phyloP scores from a whole-genome alignment of 2,329 filamentous ascomycete genomes.

The Phyllosticta citrichinensis region DNA sequence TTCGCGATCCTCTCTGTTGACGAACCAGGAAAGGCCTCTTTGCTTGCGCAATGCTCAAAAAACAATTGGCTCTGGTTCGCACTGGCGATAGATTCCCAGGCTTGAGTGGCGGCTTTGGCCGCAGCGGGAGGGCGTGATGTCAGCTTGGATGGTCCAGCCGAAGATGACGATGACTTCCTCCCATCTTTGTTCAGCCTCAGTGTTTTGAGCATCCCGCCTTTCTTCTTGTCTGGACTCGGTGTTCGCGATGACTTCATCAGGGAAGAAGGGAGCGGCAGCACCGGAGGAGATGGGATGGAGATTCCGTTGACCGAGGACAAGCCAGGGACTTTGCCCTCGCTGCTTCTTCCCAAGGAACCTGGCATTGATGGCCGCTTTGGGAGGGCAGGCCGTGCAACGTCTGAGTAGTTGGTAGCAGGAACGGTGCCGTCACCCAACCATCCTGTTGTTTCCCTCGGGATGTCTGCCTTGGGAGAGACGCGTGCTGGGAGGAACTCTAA shows the following conservation, averaged over 20 bases:
- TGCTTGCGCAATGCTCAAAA: slow-evolving; percentile 11
- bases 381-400: slow-evolving; percentile 65
- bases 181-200: slow-evolving; percentile 37
- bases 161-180: slow-evolving; percentile 34
- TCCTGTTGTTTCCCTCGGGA: slow-evolving; percentile 26
- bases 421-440: slow-evolving; percentile 77
- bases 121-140: slow-evolving; percentile 43
- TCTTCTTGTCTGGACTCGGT: slow-evolving; percentile 51
- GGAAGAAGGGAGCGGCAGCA: slow-evolving; percentile 10
- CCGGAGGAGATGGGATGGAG: not conserved
- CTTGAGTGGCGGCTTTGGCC: slow-evolving; percentile 52
- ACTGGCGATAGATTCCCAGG: slow-evolving; percentile 39
- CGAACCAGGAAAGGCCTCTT: not conserved
- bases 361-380: slow-evolving; percentile 43
- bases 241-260: slow-evolving; percentile 42
- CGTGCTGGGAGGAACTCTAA: not conserved
- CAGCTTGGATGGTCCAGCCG: slow-evolving; percentile 35
- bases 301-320: not conserved
- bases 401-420: slow-evolving; percentile 66
- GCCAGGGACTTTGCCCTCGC: slow-evolving; percentile 15
- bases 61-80: slow-evolving; percentile 13
- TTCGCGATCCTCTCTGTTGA: not conserved
- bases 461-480: not conserved
- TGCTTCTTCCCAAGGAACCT: slow-evolving; percentile 35
- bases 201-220: slow-evolving; percentile 47